A percentile compares a stretch with the other conserved stretches of the same genome.
Evolutionary conservation across 768 basidiomycete species (phyloP).

Genomic region (Tricholoma hemisulphureum): DNA sequence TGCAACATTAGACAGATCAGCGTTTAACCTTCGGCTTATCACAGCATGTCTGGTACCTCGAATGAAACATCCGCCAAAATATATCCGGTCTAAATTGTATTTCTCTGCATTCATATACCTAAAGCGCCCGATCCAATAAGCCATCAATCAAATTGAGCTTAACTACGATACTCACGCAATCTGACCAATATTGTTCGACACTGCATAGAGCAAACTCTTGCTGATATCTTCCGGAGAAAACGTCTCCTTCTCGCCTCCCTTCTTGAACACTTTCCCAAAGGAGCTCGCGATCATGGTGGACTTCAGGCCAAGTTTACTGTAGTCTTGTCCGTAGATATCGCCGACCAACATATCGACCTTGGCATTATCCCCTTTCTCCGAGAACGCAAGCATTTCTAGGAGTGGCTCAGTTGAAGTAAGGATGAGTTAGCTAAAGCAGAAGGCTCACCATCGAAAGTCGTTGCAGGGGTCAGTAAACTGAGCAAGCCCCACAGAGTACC

Average conservation of each 20-base stretch:
- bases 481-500: slow-evolving; percentile 97
- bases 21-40: not conserved
- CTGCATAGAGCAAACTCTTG: slow-evolving; percentile 89
- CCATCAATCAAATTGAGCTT: slow-evolving; percentile 1
- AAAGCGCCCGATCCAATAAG: slow-evolving; percentile 8
- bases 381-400: slow-evolving; percentile 92
- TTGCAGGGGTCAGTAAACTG: slow-evolving; percentile 92
- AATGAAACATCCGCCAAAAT: slow-evolving; percentile 99
- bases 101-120: slow-evolving; percentile 99
- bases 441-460: slow-evolving; percentile 87
- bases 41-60: slow-evolving; percentile 58
- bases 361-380: slow-evolving; percentile 91
- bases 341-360: slow-evolving; percentile 98
- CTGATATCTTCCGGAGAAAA: slow-evolving; percentile 94
- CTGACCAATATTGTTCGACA: slow-evolving; percentile 99
- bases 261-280: slow-evolving; percentile 98
- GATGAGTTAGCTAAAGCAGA: slow-evolving; percentile 4
- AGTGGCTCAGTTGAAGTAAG: not conserved
- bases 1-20: slow-evolving; percentile 32
- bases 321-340: slow-evolving; percentile 99
- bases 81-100: slow-evolving; percentile 93
- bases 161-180: slow-evolving; percentile 78
- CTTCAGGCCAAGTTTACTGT: slow-evolving; percentile 91
- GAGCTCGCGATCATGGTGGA: slow-evolving; percentile 98
- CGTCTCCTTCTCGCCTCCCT: slow-evolving; percentile 71